These are phyloP conservation scores for Apiospora aurea DNA, from an alignment of 2,329 filamentous ascomycete genomes.

Conservation along the genomic window DNA sequence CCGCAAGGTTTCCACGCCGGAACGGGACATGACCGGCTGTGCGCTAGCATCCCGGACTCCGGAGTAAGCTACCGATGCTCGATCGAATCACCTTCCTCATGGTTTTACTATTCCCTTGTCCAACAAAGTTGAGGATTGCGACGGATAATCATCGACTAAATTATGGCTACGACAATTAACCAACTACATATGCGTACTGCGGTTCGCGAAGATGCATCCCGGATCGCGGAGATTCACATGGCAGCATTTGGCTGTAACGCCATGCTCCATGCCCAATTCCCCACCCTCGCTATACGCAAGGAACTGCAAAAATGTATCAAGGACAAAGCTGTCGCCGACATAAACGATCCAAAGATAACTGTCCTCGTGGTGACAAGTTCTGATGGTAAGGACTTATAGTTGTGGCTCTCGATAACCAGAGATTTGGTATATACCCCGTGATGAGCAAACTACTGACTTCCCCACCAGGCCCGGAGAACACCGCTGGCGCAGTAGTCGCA, in stretches of 20 bases:
- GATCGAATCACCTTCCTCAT: neutral
- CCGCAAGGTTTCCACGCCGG: neutral
- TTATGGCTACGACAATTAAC: neutral
- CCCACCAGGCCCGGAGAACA: neutral
- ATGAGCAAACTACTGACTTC: neutral
- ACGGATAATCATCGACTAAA: neutral
- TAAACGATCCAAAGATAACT: conserved; percentile 32
- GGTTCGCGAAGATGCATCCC: conserved; percentile 30
- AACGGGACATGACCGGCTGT: neutral
- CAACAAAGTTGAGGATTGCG: neutral
- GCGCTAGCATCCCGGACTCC: neutral
- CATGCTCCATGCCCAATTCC: conserved; percentile 38
- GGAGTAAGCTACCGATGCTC: neutral
- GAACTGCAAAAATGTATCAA: conserved; percentile 30
- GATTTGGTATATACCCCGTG: neutral
- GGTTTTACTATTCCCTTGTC: neutral
- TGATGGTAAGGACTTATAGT: neutral
- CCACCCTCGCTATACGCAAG: conserved; percentile 30
- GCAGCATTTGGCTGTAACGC: conserved; percentile 35
- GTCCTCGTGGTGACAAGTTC: conserved; percentile 34
- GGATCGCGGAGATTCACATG: conserved; percentile 40
- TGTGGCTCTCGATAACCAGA: neutral
- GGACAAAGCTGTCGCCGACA: conserved; percentile 35
- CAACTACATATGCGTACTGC: neutral
- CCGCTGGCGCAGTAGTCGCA: conserved; percentile 27